phyloP scores from a whole-genome alignment of 805 yeast genomes.

The Saccharomycopsis fibuligera region DNA sequence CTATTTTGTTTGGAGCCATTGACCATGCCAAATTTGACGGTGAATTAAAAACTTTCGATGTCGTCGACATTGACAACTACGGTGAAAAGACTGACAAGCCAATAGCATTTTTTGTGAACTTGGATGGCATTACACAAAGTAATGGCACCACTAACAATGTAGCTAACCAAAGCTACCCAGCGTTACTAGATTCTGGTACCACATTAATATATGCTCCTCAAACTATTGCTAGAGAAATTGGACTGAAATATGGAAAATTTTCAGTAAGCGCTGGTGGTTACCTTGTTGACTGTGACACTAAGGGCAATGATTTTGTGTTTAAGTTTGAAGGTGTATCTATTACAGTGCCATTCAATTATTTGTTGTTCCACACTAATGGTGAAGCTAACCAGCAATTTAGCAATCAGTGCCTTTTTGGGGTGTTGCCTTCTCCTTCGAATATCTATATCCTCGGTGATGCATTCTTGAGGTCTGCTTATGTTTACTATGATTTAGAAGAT shows the following conservation, averaged over 20 bases:
- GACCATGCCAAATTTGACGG: conserved; percentile 37
- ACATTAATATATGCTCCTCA: conserved; percentile 41
- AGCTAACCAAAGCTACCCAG: conserved; percentile 27
- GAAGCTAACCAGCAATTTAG: neutral
- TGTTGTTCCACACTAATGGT: conserved; percentile 22
- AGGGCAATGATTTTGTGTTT: conserved; percentile 35
- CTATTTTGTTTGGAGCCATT: conserved; percentile 38
- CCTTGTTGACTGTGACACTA: conserved; percentile 37
- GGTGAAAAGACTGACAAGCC: conserved; percentile 41
- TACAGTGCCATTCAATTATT: conserved; percentile 40
- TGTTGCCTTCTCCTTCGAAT: conserved; percentile 31
- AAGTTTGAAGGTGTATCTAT: conserved; percentile 53
- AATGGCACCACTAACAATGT: conserved; percentile 23
- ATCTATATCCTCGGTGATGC: conserved; percentile 46
- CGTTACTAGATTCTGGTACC: conserved; percentile 41
- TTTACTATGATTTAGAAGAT: conserved; percentile 47
- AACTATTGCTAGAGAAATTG: conserved; percentile 23
- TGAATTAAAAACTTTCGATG: conserved; percentile 28
- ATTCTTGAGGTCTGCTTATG: conserved; percentile 45
- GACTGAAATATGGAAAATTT: conserved; percentile 27
- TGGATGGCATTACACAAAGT: conserved; percentile 5
- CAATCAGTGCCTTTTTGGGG: conserved; percentile 39
- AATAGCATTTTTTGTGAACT: conserved; percentile 24
- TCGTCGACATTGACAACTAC: conserved; percentile 38
- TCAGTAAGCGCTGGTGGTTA: conserved; percentile 39